Evolutionary conservation across 192 early-diverging fungal species (phyloP).

Genomic region (Podila verticillata): DNA sequence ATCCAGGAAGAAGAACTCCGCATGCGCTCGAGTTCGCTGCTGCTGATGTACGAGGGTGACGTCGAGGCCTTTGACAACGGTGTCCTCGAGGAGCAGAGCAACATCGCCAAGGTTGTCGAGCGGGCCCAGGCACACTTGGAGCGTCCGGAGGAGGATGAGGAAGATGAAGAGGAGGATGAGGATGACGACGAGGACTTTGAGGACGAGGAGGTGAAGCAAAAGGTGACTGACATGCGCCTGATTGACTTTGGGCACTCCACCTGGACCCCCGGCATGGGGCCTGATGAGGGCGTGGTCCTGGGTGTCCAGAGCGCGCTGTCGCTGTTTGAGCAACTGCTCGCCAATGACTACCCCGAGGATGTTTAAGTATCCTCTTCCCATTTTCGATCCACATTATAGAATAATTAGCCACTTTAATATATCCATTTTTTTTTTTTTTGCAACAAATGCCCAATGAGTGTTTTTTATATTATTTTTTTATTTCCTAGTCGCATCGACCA

Average conservation of each 20-base stretch:
- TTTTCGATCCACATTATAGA: background rate
- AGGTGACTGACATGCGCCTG: constrained; percentile 71
- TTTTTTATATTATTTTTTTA: background rate
- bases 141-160: constrained; percentile 22
- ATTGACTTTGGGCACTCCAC: constrained; percentile 94
- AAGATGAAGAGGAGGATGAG: constrained; percentile 6
- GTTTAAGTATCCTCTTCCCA: background rate
- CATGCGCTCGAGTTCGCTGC: constrained; percentile 78
- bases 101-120: constrained; percentile 24
- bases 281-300: constrained; percentile 73
- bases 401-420: background rate
- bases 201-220: constrained; percentile 19
- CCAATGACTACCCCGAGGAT: constrained; percentile 22
- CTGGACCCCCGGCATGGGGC: constrained; percentile 68
- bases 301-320: constrained; percentile 70
- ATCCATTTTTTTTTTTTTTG: background rate
- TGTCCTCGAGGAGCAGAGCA: constrained; percentile 55
- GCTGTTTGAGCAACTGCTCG: constrained; percentile 60
- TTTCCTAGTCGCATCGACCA: constrained; percentile 71
- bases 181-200: constrained; percentile 21
- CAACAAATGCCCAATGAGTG: background rate
- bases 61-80: constrained; percentile 56
- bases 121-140: constrained; percentile 44
- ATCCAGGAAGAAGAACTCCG: constrained; percentile 64
- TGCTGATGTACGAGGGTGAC: constrained; percentile 87